Base-by-base conservation (phyloP, 1,284 basidiomycete genomes). In the Tilletia indica region DNA sequence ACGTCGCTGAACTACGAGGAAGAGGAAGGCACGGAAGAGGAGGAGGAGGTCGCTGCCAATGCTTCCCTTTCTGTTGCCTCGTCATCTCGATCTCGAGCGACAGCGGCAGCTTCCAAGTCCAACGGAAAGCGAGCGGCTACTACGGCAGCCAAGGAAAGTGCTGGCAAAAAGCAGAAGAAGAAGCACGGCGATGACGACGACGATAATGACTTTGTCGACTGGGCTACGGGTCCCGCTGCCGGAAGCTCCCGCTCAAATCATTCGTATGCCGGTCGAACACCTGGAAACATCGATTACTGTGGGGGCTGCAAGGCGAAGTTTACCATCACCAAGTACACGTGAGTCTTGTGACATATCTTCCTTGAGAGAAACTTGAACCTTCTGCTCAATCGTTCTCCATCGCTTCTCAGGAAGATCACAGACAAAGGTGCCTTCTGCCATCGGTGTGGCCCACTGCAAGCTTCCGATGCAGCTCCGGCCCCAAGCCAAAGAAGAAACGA, bases 251-350 rank as follows among this genome's bases (percentile, higher is more conserved):
- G 91, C 2, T 87, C 73, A 70, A 76, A 74, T 45, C 68, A 72
- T 64, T 73, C 75, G 14, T 76, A 78, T 47, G 72, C 74, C 34
- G 72, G 73, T 56, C 64, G 76, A 5, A 73, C 89, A 0, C 87
- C 91, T 0, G 96, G 94, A 0, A 90, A 89, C 78, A 92, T 95
- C 72, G 90, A 91, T 78, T 87, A 88, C 19, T 99, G 96, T 80
- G 91, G 90, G 1, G 89, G 89, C 73, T 99, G 96, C 85, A 87
- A 88, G 69, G 91, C 91, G 72, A 89, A 90, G 78, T 97, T 97
- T 83, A 94, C 93, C 21, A 91, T 96, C 78, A 83, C 83, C 4
- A 79, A 82, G 93, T 97, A 86, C 73, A 92, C 87, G 47, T 47
- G 31, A 58, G 61, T 71, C 25, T n/a, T 8, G 4, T 8, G 12